Conservation (phyloP, 768 basidiomycete species). For the Amanita fuliginea region DNA sequence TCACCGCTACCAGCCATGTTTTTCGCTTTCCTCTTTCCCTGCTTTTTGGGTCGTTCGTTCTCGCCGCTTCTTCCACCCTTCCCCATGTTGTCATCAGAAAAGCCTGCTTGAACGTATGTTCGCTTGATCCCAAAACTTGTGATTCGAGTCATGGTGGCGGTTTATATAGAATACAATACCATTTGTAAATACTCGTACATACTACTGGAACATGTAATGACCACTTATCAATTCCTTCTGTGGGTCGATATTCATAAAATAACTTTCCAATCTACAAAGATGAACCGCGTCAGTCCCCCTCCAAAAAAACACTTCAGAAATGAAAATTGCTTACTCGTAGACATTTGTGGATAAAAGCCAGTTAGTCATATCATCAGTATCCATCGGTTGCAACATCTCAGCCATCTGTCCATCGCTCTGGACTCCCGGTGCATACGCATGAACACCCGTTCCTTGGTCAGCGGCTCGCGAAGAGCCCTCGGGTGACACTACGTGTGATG, state of each 20-base stretch:
- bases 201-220: neutral
- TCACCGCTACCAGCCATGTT: conserved; percentile 13
- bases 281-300: conserved; percentile 11
- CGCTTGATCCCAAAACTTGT: conserved; percentile 70
- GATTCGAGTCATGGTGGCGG: conserved; percentile 39
- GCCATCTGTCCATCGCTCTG: conserved; percentile 11
- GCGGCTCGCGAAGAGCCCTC: neutral
- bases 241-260: conserved; percentile 26
- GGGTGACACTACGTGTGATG: neutral
- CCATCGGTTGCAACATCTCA: conserved; percentile 21
- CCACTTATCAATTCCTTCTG: neutral
- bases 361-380: conserved; percentile 44
- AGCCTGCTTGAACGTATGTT: conserved; percentile 57
- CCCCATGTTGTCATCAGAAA: conserved; percentile 18
- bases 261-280: conserved; percentile 22
- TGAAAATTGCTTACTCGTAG: conserved; percentile 37
- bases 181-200: no score
- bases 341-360: conserved; percentile 52
- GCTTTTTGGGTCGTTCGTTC: conserved; percentile 35
- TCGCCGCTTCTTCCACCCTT: neutral
- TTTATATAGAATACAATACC: no score
- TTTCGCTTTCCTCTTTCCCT: conserved; percentile 46
- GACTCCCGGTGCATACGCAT: neutral
- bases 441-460: neutral
- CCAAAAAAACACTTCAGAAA: conserved; percentile 13